These are phyloP conservation scores for Daldinia sp. DNA, from an alignment of 2,329 filamentous ascomycete species.

Conservation along the genomic window DNA sequence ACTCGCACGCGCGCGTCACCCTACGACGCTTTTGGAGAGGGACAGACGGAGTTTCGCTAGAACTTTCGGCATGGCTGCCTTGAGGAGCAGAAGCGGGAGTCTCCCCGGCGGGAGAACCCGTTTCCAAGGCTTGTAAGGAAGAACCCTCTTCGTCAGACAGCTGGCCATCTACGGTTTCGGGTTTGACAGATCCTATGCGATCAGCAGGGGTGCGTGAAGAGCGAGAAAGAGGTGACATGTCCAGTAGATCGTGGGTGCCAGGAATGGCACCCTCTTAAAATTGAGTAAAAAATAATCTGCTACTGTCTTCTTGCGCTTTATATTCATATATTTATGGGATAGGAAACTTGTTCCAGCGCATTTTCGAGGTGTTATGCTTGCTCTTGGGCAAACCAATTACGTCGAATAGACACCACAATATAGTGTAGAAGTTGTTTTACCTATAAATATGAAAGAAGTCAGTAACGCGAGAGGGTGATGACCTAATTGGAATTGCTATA, in stretches of 20 bases:
- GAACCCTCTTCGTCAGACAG: slow-evolving; percentile 58
- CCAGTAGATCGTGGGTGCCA: slow-evolving; percentile 39
- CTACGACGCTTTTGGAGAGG: slow-evolving; percentile 81
- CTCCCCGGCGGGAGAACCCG: slow-evolving; percentile 56
- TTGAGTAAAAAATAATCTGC: slow-evolving; percentile 29
- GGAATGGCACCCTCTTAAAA: slow-evolving; percentile 32
- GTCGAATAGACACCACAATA: slow-evolving; percentile 15
- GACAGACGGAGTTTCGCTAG: slow-evolving; percentile 56
- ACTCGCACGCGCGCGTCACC: slow-evolving; percentile 83
- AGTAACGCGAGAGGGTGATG: slow-evolving; percentile 24
- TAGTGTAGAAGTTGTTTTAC: slow-evolving; percentile 14
- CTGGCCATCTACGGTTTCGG: slow-evolving; percentile 52
- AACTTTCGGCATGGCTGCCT: slow-evolving; percentile 46
- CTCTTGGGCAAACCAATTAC: slow-evolving; percentile 23
- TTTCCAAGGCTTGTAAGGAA: slow-evolving; percentile 35
- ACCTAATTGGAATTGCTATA: slow-evolving; percentile 13
- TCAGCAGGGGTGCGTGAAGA: slow-evolving; percentile 47
- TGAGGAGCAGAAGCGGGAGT: slow-evolving; percentile 53
- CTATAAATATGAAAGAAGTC: slow-evolving; percentile 30
- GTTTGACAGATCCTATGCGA: slow-evolving; percentile 44
- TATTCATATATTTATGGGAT: slow-evolving; percentile 43
- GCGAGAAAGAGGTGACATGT: slow-evolving; percentile 50
- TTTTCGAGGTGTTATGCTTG: slow-evolving; percentile 36
- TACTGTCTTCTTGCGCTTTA: slow-evolving; percentile 40
- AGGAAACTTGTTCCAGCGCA: slow-evolving; percentile 37